These are phyloP conservation scores for Trichoderma gamsii DNA, from an alignment of 495 filamentous ascomycete genomes.

Conservation along the genomic window DNA sequence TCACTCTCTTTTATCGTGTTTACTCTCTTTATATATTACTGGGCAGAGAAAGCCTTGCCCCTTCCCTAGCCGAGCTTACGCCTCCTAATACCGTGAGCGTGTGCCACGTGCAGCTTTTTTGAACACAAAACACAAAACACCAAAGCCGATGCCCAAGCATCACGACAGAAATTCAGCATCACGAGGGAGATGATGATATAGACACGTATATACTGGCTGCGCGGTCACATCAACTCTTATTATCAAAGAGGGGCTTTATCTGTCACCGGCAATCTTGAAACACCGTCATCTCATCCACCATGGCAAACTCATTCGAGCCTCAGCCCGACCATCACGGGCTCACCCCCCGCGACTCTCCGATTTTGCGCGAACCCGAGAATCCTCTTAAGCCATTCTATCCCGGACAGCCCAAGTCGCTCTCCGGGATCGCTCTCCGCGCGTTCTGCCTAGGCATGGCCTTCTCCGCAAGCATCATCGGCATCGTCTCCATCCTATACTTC, in stretches of 20 bases:
- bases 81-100: neutral
- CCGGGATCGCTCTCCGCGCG: constrained; percentile 70
- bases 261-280: too few species aligned
- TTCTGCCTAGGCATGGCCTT: constrained; percentile 47
- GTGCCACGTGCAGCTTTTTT: neutral
- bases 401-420: constrained; percentile 59
- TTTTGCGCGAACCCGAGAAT: neutral
- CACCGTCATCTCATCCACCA: neutral
- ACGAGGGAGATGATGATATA: constrained; percentile 3
- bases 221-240: neutral
- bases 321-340: neutral
- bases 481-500: constrained; percentile 35
- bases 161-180: neutral
- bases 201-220: neutral
- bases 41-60: too few species aligned
- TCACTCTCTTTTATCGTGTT: too few species aligned
- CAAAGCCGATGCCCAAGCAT: neutral
- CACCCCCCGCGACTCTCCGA: neutral
- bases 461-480: constrained; percentile 36
- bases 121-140: neutral
- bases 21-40: too few species aligned
- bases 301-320: neutral
- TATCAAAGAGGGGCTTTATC: too few species aligned
- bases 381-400: constrained; percentile 42
- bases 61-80: neutral